These are phyloP conservation scores for Aspergillus melleus DNA, from an alignment of 2,329 filamentous ascomycete genomes.

Conservation along the genomic window DNA sequence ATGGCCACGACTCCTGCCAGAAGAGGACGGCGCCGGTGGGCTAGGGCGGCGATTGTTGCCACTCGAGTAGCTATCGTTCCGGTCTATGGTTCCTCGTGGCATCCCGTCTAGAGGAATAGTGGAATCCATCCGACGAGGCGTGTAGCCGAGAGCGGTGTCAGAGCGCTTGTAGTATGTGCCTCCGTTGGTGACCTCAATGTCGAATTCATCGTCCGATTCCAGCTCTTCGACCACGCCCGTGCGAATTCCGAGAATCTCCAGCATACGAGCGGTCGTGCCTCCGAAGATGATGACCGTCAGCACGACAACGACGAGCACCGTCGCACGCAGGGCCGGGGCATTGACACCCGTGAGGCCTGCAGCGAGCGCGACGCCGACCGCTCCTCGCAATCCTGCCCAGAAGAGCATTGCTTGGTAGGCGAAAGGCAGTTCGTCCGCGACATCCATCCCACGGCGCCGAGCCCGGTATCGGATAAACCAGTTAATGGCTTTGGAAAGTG, in stretches of 20 bases:
- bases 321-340: constrained; percentile 80
- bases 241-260: constrained; percentile 94
- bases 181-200: constrained; percentile 76
- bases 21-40: constrained; percentile 43
- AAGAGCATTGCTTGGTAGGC: constrained; percentile 99
- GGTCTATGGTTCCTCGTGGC: constrained; percentile 34
- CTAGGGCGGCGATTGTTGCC: constrained; percentile 56
- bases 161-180: constrained; percentile 80
- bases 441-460: constrained; percentile 70
- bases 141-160: constrained; percentile 74
- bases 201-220: constrained; percentile 97
- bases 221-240: constrained; percentile 96
- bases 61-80: constrained; percentile 55
- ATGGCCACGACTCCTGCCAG: constrained; percentile 37
- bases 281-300: constrained; percentile 98
- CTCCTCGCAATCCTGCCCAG: constrained; percentile 93
- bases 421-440: constrained; percentile 84
- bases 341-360: constrained; percentile 83
- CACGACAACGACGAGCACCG: constrained; percentile 95
- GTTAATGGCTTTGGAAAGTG: constrained; percentile 85
- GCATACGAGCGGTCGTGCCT: constrained; percentile 93
- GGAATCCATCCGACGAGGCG: constrained; percentile 63
- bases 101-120: constrained; percentile 57
- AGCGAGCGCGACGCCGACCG: constrained; percentile 91
- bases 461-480: constrained; percentile 88